These are phyloP conservation scores for Calonectria pauciramosa DNA, from an alignment of 2,329 filamentous ascomycete genomes.

Conservation along the genomic window DNA sequence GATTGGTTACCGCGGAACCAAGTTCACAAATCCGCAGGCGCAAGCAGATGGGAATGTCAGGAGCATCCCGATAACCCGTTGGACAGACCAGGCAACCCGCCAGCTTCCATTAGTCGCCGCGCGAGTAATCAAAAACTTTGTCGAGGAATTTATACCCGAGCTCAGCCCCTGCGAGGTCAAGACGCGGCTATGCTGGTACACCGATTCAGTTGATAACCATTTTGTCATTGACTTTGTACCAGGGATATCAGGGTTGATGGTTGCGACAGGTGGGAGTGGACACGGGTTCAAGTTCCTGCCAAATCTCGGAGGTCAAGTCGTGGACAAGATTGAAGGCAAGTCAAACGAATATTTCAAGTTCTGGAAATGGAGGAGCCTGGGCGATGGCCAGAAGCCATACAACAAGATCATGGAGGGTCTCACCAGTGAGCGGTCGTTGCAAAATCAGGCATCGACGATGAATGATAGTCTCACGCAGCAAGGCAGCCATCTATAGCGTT, in stretches of 20 bases:
- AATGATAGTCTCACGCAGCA: constrained; percentile 8
- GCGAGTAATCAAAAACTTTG: constrained; percentile 43
- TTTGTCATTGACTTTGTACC: constrained; percentile 31
- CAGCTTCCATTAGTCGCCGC: constrained; percentile 32
- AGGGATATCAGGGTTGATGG: constrained; percentile 19
- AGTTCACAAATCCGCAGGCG: constrained; percentile 55
- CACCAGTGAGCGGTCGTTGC: constrained; percentile 17
- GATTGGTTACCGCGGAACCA: constrained; percentile 48
- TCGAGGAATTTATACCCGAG: constrained; percentile 58
- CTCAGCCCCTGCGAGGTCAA: constrained; percentile 52
- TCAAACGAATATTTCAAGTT: constrained; percentile 9
- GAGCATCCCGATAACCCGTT: constrained; percentile 57
- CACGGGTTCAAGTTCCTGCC: constrained; percentile 21
- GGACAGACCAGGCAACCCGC: constrained; percentile 41
- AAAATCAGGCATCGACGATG: constrained; percentile 3
- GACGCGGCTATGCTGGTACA: constrained; percentile 63
- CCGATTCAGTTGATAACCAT: constrained; percentile 34
- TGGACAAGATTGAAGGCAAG: constrained; percentile 21
- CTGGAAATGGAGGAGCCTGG: constrained; percentile 26
- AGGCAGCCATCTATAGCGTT: neutral
- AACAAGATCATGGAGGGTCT: constrained; percentile 29
- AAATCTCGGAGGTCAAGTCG: constrained; percentile 20
- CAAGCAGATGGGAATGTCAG: constrained; percentile 52
- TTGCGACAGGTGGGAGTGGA: constrained; percentile 22
- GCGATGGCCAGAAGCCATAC: constrained; percentile 15